phyloP scores from a whole-genome alignment of 495 filamentous ascomycete species.

The Entonaema liquescens region DNA sequence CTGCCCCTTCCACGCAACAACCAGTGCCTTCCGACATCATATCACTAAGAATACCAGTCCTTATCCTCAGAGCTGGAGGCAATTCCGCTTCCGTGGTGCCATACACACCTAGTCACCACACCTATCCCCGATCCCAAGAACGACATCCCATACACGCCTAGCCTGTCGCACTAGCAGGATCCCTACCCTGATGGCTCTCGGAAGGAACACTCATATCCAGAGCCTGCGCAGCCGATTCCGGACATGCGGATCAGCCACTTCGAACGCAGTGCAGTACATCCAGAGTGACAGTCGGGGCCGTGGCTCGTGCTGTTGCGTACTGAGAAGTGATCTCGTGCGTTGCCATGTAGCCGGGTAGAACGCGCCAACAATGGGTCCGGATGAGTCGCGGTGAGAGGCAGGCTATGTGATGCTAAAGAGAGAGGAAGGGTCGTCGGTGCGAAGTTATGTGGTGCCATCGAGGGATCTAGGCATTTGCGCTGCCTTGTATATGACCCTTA shows the following conservation, averaged over 20 bases:
- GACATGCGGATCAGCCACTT: not conserved
- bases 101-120: not conserved
- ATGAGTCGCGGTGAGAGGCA: not conserved
- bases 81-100: not conserved
- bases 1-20: not conserved
- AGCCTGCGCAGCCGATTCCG: not conserved
- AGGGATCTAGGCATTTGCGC: not conserved
- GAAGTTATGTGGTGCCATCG: not conserved
- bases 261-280: not conserved
- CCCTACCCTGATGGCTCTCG: not conserved
- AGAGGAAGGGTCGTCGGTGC: not conserved
- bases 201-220: not conserved
- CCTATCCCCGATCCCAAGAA: not conserved
- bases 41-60: not conserved
- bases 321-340: not conserved
- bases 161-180: not conserved
- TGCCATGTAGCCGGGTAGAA: not conserved
- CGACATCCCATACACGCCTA: not conserved
- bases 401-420: not conserved
- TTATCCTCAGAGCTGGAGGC: not conserved
- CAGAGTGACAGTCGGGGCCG: not conserved
- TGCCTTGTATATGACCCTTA: not conserved
- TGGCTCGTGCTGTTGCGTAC: not conserved
- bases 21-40: not conserved
- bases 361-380: not conserved